Base-by-base conservation (phyloP, 140 eudicot species). In the Cichorium intybus region DNA sequence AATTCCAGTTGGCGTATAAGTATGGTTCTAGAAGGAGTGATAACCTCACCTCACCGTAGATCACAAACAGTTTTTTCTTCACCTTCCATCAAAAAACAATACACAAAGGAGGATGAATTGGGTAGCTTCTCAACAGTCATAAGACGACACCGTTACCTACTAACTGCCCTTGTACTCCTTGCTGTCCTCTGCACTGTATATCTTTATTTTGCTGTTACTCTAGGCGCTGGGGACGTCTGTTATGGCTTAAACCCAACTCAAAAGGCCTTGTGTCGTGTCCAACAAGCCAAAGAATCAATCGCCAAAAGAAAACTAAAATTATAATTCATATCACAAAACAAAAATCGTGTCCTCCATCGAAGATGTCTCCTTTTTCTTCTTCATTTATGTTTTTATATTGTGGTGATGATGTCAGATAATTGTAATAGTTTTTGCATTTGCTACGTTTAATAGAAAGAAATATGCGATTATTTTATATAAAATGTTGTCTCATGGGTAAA, bases 171-270 rank as follows among this genome's bases (percentile, higher is more conserved):
- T 22, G 84, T 31, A 55, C 95, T 91, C 27, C 88, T 87, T 16
- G 72, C 81, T 23, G 37, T 87, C 24, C 86, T 87, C 4, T 91
- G 97, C 82, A 82, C 95, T 0, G 60, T 91, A 55, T 87, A 91
- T 71, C 97, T 91, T 14, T 91, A 91, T 47, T 91, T 91, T 67
- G 97, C 97, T 12, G 84, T 91, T 64, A 91, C 97, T 11, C 66
- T 91, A 20, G 97, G 90, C 11, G 68, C 75, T 1, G 54, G 56
- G 1, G 85, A 85, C 54, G 60, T 80, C 0, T 87, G 96, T 78
- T 82, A 84, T 26, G 86, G 79, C 33, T 75, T 91, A 60, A 62
- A 72, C 6, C 81, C 86, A 6, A 56, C 80, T 23, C 84, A 83
- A 55, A 87, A 75, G 63, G 90, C 87, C 10, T 6, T 87, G 45